Evolutionary conservation across 805 yeast genomes (phyloP).

Genomic region (Ogataea nitratoaversa): DNA sequence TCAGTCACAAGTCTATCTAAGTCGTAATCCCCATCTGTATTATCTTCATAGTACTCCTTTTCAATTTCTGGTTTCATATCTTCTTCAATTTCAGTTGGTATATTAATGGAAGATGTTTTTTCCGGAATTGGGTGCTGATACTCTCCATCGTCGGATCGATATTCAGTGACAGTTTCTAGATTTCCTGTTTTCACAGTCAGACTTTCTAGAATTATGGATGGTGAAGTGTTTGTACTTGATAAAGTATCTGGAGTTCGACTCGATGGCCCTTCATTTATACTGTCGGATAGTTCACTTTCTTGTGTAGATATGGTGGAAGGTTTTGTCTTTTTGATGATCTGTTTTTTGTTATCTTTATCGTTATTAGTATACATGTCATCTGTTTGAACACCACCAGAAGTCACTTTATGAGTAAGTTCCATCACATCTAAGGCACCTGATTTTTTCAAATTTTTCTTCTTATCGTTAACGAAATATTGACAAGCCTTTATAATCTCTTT

Average conservation of each 20-base stretch:
- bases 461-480: conserved; percentile 53
- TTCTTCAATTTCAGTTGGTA: neutral
- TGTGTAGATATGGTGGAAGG: too few species aligned
- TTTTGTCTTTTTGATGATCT: neutral
- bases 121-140: too few species aligned
- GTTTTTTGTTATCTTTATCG: neutral
- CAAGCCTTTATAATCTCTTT: conserved; percentile 31
- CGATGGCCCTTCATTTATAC: neutral
- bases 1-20: neutral
- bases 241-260: neutral
- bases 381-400: neutral
- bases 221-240: neutral
- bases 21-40: conserved; percentile 15
- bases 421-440: conserved; percentile 13
- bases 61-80: neutral
- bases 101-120: too few species aligned
- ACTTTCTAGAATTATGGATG: neutral
- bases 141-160: conserved; percentile 1
- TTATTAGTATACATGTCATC: neutral
- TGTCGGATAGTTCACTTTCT: neutral
- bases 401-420: conserved; percentile 4
- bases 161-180: neutral
- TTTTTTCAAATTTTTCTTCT: conserved; percentile 39
- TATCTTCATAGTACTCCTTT: neutral
- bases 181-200: neutral